Base-by-base conservation (phyloP, 140 eudicot species). In the Oenanthe javanica region DNA sequence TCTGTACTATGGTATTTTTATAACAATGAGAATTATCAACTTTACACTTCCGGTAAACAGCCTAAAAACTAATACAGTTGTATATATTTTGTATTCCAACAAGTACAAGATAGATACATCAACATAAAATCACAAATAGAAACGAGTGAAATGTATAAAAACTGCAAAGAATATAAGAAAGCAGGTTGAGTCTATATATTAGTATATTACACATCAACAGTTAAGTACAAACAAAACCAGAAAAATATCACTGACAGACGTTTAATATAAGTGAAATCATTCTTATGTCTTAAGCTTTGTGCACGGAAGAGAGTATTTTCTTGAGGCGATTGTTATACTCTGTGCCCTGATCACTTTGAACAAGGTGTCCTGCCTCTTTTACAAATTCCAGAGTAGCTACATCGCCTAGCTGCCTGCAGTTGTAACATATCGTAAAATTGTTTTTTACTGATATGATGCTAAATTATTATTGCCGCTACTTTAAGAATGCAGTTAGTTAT, bases 291-390 rank as follows among this genome's bases (percentile, higher is more conserved):
- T 61, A 61, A n/a, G 70, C 70, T 61, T 23, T 61, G 36, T 61
- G 70, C 70, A 61, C 10, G 70, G 70, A 61, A 13, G 43, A 63
- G 71, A 83, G 91, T 79, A 85, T 64, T 9, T 13, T 16, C 72
- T 82, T 85, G 52, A 87, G 84, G 47, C 52, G 87, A 15, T 54
- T 67, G 76, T 82, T 85, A 59, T 85, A 87, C 10, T 36, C 72
- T 38, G 64, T 69, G 3, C 85, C 85, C 25, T 43, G 79, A 76
- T 87, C 91, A 14, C 61, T n/a, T 1, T 85, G 87, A 43, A 83
- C 85, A 2, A 87, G 80, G 51, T 85, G 91, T 5, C 91, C 88
- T 16, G 87, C 91, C 71, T 85, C 83, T 67, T 81, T 83, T 59
- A 87, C 82, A 71, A 80, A 81, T 12, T 83, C 82, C 46, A 85